Conservation (phyloP, 768 basidiomycete genomes). For the Leccinellum luteum region DNA sequence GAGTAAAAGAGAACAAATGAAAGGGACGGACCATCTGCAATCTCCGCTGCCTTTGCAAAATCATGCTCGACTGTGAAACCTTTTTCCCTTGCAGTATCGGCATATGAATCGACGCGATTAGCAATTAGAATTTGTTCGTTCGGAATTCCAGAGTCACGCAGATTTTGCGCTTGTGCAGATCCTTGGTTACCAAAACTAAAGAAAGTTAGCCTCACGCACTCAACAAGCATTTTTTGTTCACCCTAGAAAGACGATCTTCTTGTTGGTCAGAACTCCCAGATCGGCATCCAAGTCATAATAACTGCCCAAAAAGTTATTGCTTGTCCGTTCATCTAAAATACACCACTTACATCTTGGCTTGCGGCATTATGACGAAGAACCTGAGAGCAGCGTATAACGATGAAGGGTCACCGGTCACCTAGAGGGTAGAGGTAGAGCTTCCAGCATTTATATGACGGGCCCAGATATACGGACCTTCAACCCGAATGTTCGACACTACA, state of each 20-base stretch:
- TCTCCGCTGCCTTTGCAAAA: constrained; percentile 52
- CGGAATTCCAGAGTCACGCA: constrained; percentile 60
- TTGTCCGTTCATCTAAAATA: neutral
- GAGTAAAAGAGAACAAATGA: neutral
- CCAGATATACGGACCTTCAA: constrained; percentile 1
- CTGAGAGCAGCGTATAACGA: neutral
- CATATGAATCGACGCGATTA: constrained; percentile 56
- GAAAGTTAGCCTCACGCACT: neutral
- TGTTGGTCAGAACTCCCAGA: constrained; percentile 42
- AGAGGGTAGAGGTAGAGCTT: neutral
- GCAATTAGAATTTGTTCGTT: constrained; percentile 61
- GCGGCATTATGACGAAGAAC: constrained; percentile 18
- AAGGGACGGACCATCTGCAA: constrained; percentile 49
- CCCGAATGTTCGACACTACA: neutral
- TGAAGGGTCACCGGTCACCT: neutral
- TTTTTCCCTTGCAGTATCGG: constrained; percentile 53
- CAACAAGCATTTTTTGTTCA: constrained; percentile 20
- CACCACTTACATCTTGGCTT: constrained; percentile 53
- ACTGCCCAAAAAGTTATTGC: constrained; percentile 1
- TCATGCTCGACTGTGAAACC: constrained; percentile 58
- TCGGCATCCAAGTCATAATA: constrained; percentile 67
- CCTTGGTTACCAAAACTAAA: constrained; percentile 63
- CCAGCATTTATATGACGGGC: constrained; percentile 3
- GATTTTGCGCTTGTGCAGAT: constrained; percentile 63
- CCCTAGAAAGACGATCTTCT: constrained; percentile 62